Percentiles rank a stretch among this genome's conserved stretches.
phyloP scores from a whole-genome alignment of 331 rosid species.

The Spiraea crenata region DNA sequence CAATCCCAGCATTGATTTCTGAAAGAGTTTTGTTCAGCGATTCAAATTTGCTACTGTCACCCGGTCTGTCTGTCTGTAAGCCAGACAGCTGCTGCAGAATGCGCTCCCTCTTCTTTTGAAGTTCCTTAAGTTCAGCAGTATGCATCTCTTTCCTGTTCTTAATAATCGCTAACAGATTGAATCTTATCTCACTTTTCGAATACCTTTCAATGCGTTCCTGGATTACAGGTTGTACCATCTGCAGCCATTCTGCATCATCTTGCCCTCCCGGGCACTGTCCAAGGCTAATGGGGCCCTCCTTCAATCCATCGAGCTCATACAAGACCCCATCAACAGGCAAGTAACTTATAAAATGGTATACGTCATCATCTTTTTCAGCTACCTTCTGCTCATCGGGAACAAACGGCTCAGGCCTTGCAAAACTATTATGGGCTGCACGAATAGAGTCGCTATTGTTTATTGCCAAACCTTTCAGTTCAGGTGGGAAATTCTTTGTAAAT shows the following conservation, averaged over 20 bases:
- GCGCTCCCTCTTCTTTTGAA: constrained; percentile 92
- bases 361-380: constrained; percentile 84
- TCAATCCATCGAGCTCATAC: constrained; percentile 94
- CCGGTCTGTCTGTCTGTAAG: constrained; percentile 57
- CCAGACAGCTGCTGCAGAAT: constrained; percentile 83
- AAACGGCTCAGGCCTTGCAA: constrained; percentile 96
- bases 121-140: constrained; percentile 91
- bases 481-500: constrained; percentile 85
- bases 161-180: constrained; percentile 87
- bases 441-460: constrained; percentile 95
- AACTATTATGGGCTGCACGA: constrained; percentile 90
- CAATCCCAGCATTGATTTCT: constrained; percentile 87
- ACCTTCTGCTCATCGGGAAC: constrained; percentile 85
- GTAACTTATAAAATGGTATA: constrained; percentile 95
- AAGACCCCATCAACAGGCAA: constrained; percentile 85
- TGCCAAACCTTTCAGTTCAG: constrained; percentile 95
- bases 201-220: constrained; percentile 96
- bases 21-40: constrained; percentile 78
- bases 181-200: constrained; percentile 81
- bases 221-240: constrained; percentile 85
- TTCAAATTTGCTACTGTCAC: constrained; percentile 55
- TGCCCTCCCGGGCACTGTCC: constrained; percentile 88
- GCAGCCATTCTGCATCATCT: constrained; percentile 86
- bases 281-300: constrained; percentile 96
- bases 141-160: constrained; percentile 87